phyloP scores from a whole-genome alignment of 345 rosid genomes.

The Salix udensis region DNA sequence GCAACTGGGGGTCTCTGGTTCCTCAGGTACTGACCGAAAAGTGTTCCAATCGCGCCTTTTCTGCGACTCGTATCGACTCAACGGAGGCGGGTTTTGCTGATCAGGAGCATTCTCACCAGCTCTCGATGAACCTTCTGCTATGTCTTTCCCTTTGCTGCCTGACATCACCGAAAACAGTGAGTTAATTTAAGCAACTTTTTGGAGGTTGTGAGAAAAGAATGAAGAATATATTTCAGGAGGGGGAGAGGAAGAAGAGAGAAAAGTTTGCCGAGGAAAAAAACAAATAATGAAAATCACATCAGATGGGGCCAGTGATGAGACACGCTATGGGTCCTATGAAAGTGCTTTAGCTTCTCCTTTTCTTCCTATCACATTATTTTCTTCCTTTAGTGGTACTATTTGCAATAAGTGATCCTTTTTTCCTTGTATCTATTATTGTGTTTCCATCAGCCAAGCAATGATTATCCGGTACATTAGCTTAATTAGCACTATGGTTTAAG shows the following conservation, averaged over 20 bases:
- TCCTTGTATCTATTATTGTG: slow-evolving; percentile 38
- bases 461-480: slow-evolving; percentile 38
- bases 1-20: slow-evolving; percentile 81
- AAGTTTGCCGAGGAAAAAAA: slow-evolving; percentile 3
- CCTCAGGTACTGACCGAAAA: slow-evolving; percentile 76
- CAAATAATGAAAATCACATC: slow-evolving; percentile 34
- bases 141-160: slow-evolving; percentile 54
- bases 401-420: slow-evolving; percentile 42
- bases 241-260: background rate
- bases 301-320: slow-evolving; percentile 42
- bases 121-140: slow-evolving; percentile 53
- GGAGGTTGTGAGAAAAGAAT: background rate
- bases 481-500: slow-evolving; percentile 22
- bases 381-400: slow-evolving; percentile 57
- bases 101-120: background rate
- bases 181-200: background rate
- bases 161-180: slow-evolving; percentile 12
- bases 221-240: background rate
- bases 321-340: slow-evolving; percentile 53
- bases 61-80: slow-evolving; percentile 82
- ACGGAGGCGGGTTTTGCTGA: slow-evolving; percentile 35
- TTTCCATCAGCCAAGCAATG: slow-evolving; percentile 59
- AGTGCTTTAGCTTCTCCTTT: slow-evolving; percentile 66
- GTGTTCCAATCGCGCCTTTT: slow-evolving; percentile 91
- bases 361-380: slow-evolving; percentile 46